phyloP scores from a whole-genome alignment of 768 basidiomycete genomes.

The Serendipita vermifera region DNA sequence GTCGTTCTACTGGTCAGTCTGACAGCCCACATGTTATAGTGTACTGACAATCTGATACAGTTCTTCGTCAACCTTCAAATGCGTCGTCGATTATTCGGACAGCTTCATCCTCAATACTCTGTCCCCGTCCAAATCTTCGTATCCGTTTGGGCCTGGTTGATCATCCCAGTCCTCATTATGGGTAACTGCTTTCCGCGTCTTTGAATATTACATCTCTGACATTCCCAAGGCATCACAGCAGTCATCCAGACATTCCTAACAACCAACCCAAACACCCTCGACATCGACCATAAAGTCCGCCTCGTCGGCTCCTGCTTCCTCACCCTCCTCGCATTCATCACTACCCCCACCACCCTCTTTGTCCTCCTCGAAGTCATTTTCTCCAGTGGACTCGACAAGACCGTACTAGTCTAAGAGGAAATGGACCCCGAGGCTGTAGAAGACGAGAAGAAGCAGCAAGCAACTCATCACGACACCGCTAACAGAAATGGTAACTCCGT shows the following conservation, averaged over 20 bases:
- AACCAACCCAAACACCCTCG: background rate
- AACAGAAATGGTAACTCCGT: too few relatives aligned
- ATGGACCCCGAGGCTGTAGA: background rate
- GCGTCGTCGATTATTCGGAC: background rate
- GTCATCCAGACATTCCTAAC: background rate
- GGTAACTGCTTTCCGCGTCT: background rate
- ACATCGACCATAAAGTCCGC: slow-evolving; percentile 1
- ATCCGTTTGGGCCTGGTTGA: background rate
- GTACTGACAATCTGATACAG: background rate
- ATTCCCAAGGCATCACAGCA: background rate
- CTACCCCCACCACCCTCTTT: background rate
- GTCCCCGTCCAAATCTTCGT: background rate
- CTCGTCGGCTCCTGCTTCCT: background rate
- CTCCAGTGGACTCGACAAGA: background rate
- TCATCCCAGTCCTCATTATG: slow-evolving; percentile 5
- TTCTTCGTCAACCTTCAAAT: slow-evolving; percentile 6
- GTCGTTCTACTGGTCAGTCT: background rate
- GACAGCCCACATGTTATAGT: too few relatives aligned
- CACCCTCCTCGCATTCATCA: background rate
- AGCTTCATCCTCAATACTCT: background rate
- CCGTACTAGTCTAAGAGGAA: background rate
- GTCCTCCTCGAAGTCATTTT: background rate
- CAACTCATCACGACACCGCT: background rate
- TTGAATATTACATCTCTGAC: background rate
- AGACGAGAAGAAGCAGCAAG: background rate